Evolutionary conservation across 2,329 filamentous ascomycete species (phyloP), one percentile per base, ranked within the genome.

Genomic region (Remersonia thermophila): DNA sequence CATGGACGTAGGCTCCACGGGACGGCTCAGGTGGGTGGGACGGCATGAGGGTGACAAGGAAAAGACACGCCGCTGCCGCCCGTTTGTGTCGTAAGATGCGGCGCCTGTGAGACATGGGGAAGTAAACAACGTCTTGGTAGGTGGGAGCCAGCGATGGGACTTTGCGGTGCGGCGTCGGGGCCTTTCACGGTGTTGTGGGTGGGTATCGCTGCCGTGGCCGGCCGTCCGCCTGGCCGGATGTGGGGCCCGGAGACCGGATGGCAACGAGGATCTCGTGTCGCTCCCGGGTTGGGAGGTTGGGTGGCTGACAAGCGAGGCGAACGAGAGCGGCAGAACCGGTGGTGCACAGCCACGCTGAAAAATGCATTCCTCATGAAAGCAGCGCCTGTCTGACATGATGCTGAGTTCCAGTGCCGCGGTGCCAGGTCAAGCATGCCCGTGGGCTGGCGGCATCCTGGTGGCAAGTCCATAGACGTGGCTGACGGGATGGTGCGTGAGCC

Each of bases 1-100:
- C 16, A 13, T 37, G 29, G 28, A 39, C 30, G 35, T 30, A 34
- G 29, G 38, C 5, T 32, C 27, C 25, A 29, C 31, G 38, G 41
- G n/a, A 29, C 27, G 25, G 35, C 33, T 10, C 15, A 14, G 18
- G 14, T 10, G 17, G 35, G 31, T 23, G 23, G 17, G 14, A 37
- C 33, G 23, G 27, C 30, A 36, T 7, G n/a, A n/a, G n/a, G n/a
- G n/a, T n/a, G n/a, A n/a, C 34, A 36, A 33, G 17, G 33, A 23
- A 11, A 39, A 14, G 28, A 10, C 15, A 14, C 18, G 16, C 5
- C 35, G 9, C n/a, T 23, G 20, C 20, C 20, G 20, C 5, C 20
- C 9, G 20, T 23, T 9, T 23, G 20, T 23, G 20, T 5, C 20
- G 9, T 9, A 23, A 23, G 5, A 23, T 23, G 20, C 20, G 20